Percentiles rank a stretch among this genome's conserved stretches.
Evolutionary conservation across 768 basidiomycete species (phyloP).

Genomic region (Hygrophoropsis aurantiaca): DNA sequence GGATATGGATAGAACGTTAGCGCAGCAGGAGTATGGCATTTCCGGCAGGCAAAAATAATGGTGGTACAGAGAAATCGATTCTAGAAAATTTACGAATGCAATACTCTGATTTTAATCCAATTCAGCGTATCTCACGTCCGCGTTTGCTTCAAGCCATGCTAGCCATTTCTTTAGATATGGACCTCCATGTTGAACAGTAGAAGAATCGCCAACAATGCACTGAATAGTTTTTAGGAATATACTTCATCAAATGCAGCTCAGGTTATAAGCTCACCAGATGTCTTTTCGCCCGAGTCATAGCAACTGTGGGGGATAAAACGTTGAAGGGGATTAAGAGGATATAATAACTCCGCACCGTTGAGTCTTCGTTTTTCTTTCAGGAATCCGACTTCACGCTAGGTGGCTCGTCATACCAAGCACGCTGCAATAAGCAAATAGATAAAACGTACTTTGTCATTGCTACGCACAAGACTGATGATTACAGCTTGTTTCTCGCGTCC

Average conservation of each 20-base stretch:
- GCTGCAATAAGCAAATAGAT: slow-evolving; percentile 3
- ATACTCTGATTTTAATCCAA: slow-evolving; percentile 49
- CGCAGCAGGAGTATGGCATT: too few species aligned
- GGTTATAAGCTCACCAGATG: slow-evolving; percentile 86
- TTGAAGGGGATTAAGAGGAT: slow-evolving; percentile 3
- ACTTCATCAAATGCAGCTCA: not conserved
- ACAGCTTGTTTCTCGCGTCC: slow-evolving; percentile 95
- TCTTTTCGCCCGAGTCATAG: slow-evolving; percentile 88
- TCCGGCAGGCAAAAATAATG: too few species aligned
- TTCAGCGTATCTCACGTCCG: slow-evolving; percentile 87
- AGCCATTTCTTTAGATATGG: slow-evolving; percentile 88
- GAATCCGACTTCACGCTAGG: slow-evolving; percentile 88
- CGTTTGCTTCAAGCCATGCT: slow-evolving; percentile 84
- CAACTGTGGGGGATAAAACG: slow-evolving; percentile 48
- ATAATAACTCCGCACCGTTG: slow-evolving; percentile 60
- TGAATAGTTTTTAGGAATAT: slow-evolving; percentile 37
- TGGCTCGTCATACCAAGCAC: slow-evolving; percentile 4
- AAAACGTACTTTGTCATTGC: slow-evolving; percentile 71
- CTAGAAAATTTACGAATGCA: too few species aligned
- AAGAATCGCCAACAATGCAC: slow-evolving; percentile 94
- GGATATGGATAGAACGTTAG: too few species aligned
- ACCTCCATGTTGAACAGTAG: slow-evolving; percentile 84
- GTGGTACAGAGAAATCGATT: too few species aligned
- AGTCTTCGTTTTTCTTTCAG: slow-evolving; percentile 88
- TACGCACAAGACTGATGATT: slow-evolving; percentile 88